These are phyloP conservation scores for Neonectria punicea DNA, from an alignment of 2,329 filamentous ascomycete genomes.

Conservation along the genomic window DNA sequence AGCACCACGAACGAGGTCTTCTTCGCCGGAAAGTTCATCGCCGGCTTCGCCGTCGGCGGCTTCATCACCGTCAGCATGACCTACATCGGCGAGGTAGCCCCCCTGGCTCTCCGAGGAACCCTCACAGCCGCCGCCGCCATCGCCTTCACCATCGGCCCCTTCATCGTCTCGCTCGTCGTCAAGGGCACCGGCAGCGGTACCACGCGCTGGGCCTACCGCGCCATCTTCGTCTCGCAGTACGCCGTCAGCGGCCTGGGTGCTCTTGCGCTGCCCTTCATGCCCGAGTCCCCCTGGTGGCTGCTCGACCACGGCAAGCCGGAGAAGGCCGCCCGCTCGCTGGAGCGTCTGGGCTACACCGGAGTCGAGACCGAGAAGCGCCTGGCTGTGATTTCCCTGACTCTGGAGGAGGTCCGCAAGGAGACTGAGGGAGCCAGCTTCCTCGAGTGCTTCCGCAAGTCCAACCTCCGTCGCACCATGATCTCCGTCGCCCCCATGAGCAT, in stretches of 20 bases:
- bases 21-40: constrained; percentile 35
- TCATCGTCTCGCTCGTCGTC: constrained; percentile 29
- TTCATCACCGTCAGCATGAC: constrained; percentile 32
- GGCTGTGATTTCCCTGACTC: constrained; percentile 28
- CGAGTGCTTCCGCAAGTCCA: constrained; percentile 36
- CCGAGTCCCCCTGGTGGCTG: constrained; percentile 35
- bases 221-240: constrained; percentile 33
- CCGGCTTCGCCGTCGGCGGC: constrained; percentile 28
- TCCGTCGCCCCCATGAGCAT: constrained; percentile 34
- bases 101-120: constrained; percentile 30
- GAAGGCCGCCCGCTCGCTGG: constrained; percentile 19
- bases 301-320: constrained; percentile 24
- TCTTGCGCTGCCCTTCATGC: constrained; percentile 28
- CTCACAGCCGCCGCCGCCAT: constrained; percentile 29
- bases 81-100: constrained; percentile 33
- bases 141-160: constrained; percentile 30
- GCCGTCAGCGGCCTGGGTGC: constrained; percentile 27
- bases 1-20: constrained; percentile 32
- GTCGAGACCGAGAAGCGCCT: constrained; percentile 29
- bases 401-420: constrained; percentile 28
- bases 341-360: constrained; percentile 23
- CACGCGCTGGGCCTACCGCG: constrained; percentile 29
- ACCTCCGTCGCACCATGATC: constrained; percentile 34
- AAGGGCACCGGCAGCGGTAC: constrained; percentile 22
- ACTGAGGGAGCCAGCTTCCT: constrained; percentile 29